phyloP scores from a whole-genome alignment of 73 alveolate genomes.

The Paramecium pentaurelia region DNA sequence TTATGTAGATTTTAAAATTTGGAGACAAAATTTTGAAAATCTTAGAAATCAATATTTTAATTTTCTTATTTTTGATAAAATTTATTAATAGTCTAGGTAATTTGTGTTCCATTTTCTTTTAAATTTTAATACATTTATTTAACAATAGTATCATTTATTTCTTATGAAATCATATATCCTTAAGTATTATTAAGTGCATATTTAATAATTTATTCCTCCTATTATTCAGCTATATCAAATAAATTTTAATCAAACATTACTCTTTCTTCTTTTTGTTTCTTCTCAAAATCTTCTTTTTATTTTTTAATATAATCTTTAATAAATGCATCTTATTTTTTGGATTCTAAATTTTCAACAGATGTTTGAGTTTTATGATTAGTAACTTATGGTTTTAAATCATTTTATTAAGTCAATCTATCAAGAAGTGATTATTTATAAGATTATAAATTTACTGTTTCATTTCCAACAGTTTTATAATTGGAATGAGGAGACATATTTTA shows the following conservation, averaged over 20 bases:
- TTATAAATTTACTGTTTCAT: background rate
- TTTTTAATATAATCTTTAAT: background rate
- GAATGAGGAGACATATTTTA: background rate
- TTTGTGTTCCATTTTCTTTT: background rate
- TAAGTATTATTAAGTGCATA: background rate
- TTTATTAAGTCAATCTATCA: background rate
- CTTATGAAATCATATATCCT: background rate
- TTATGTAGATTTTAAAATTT: background rate
- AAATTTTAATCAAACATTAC: background rate
- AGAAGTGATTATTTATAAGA: background rate
- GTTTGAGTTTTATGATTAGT: background rate
- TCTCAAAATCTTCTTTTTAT: constrained; percentile 12
- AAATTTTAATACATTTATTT: background rate
- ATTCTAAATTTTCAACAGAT: background rate
- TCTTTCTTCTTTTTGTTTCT: background rate
- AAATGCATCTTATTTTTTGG: background rate
- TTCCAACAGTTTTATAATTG: background rate
- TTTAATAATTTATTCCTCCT: background rate
- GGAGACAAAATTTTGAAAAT: background rate
- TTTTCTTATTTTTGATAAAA: background rate
- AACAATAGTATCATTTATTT: background rate
- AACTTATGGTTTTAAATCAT: background rate
- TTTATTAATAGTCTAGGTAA: background rate
- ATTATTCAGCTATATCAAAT: background rate
- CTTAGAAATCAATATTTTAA: background rate